Evolutionary conservation across 257 asterid species (phyloP).

Genomic region (Solanum chiquidenum): DNA sequence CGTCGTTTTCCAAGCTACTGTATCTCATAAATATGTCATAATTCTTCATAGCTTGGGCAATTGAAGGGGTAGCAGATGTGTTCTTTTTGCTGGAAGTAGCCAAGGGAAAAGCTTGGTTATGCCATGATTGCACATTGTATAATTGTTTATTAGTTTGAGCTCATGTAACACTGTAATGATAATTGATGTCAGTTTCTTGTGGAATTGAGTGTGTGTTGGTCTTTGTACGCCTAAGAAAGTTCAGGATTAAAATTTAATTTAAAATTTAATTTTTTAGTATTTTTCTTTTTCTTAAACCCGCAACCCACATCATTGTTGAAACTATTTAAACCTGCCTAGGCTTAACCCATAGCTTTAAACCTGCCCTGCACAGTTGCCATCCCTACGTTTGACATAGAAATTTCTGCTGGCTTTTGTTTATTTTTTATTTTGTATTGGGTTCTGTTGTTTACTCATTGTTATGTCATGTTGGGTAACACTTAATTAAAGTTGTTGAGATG

Average conservation of each 20-base stretch:
- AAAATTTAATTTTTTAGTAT: background rate
- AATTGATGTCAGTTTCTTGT: background rate
- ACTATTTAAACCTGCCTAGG: background rate
- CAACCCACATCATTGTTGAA: background rate
- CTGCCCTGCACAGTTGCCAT: background rate
- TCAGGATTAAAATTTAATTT: background rate
- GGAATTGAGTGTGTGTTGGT: background rate
- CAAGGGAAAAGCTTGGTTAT: background rate
- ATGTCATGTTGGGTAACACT: slow-evolving; percentile 7
- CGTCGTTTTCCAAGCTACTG: background rate
- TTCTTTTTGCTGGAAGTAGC: background rate
- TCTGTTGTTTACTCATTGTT: slow-evolving; percentile 23
- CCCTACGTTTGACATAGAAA: background rate
- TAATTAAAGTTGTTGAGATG: slow-evolving; percentile 27
- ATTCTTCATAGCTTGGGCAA: background rate
- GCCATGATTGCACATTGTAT: background rate
- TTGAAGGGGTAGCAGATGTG: background rate
- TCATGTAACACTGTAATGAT: background rate
- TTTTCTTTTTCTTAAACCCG: background rate
- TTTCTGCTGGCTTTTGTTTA: background rate
- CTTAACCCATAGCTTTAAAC: background rate
- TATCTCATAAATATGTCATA: background rate
- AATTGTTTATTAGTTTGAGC: background rate
- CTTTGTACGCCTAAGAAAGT: background rate
- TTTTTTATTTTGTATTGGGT: slow-evolving; percentile 15